Base-by-base conservation (phyloP, 192 early-diverging fungal genomes). In the Jimgerdemannia flammicorona region DNA sequence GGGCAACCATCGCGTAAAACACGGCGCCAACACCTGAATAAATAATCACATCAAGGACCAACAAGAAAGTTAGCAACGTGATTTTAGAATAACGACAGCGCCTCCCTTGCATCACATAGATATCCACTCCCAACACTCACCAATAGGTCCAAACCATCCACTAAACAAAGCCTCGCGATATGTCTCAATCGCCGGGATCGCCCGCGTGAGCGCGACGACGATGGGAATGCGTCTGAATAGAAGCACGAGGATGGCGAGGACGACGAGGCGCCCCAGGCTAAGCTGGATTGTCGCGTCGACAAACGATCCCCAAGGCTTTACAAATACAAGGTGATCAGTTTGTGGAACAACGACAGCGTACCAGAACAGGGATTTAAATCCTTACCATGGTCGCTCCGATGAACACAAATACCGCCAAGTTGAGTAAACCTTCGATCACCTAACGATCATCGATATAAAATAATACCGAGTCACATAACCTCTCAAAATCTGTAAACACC, bases 101-200 rank as follows among this genome's bases (percentile, higher is more conserved):
- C 64, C 64, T 18, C 19, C 64, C 14, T 19, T 29, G 29, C 29
- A 29, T 29, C 29, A 29, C 29, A 29, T 29, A 29, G 29, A 29
- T 29, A 29, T 29, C 29, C 29, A 29, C 29, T 29, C 84, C 83
- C 29, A 87, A 91, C 3, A 40, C 67, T 18, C 19, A 68, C 94
- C 94, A 17, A 97, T 93, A 3, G 96, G 96, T 0, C 95, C 96
- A 77, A 97, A 97, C 94, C 94, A 97, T 1, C 95, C 95, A 3
- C 90, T 88, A 77, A 95, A 95, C 6, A 93, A 74, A 0, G 92
- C 93, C 74, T 96, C 93, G 4, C 88, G 87, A 78, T 82, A 86
- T 8, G 83, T 93, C 19, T 84, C 83, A 11, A 94, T 73, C 3
- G 90, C 89, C 1, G 94, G 91, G 10, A 93, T 90, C 18, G 86